These are phyloP conservation scores for Elaeagnus macrophylla DNA, from an alignment of 306 rosid genomes.

Conservation along the genomic window DNA sequence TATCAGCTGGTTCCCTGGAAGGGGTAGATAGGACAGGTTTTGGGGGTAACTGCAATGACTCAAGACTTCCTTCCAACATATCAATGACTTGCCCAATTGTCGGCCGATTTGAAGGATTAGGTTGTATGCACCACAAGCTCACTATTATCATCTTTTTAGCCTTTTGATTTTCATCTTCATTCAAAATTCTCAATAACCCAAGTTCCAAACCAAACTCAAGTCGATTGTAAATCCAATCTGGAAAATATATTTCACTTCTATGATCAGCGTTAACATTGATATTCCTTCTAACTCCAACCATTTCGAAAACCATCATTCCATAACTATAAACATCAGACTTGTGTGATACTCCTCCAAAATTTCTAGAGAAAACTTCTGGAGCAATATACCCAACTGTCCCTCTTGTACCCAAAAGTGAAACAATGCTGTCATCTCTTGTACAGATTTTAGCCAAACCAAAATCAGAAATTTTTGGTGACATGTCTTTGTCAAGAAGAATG, in stretches of 20 bases:
- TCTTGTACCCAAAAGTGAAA: neutral
- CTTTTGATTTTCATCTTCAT: neutral
- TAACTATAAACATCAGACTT: constrained; percentile 7
- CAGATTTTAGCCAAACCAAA: constrained; percentile 1
- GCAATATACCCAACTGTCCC: constrained; percentile 3
- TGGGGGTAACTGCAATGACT: constrained; percentile 20
- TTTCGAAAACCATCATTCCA: constrained; percentile 10
- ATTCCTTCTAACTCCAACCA: constrained; percentile 4
- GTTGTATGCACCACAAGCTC: constrained; percentile 22
- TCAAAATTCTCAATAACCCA: neutral
- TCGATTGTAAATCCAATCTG: constrained; percentile 4
- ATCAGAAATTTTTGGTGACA: neutral
- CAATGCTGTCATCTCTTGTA: neutral
- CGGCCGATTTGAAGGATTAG: constrained; percentile 7
- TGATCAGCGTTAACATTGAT: neutral
- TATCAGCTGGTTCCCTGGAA: neutral
- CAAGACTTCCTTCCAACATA: constrained; percentile 23
- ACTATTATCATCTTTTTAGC: constrained; percentile 14
- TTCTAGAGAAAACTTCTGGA: constrained; percentile 1
- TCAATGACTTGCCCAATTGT: constrained; percentile 17
- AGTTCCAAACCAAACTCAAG: constrained; percentile 2
- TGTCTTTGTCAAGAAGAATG: neutral
- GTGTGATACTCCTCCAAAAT: constrained; percentile 7
- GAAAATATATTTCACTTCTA: constrained; percentile 9
- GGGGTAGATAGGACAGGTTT: constrained; percentile 19